Percentiles rank a stretch among this genome's conserved stretches.
Evolutionary conservation across 805 yeast genomes (phyloP).

Genomic region (Kodamaea kaohsiungensis): DNA sequence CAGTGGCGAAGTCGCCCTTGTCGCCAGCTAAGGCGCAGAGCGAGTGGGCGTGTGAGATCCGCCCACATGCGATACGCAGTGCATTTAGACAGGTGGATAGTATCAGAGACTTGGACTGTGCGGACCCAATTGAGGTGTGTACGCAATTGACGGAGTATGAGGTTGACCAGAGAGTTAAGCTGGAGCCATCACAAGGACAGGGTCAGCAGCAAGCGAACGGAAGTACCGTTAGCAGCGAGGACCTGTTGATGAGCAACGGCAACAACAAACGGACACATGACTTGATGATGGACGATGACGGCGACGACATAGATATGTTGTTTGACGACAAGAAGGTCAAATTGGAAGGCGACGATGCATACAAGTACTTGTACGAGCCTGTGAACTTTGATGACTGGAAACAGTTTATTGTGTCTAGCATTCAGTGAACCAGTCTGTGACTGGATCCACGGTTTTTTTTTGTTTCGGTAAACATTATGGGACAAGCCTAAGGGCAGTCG

Average conservation of each 20-base stretch:
- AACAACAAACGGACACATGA: slow-evolving; percentile 27
- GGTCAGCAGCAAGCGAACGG: slow-evolving; percentile 2
- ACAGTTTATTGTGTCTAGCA: slow-evolving; percentile 20
- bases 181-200: not conserved
- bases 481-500: not conserved
- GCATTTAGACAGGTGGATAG: slow-evolving; percentile 47
- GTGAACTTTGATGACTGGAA: slow-evolving; percentile 40
- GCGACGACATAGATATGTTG: slow-evolving; percentile 34
- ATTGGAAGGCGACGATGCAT: slow-evolving; percentile 18
- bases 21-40: slow-evolving; percentile 32
- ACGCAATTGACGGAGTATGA: slow-evolving; percentile 4
- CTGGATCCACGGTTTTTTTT: not conserved
- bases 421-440: slow-evolving; percentile 2
- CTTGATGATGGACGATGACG: slow-evolving; percentile 2
- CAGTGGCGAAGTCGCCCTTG: slow-evolving; percentile 33
- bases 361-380: slow-evolving; percentile 28
- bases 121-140: slow-evolving; percentile 14
- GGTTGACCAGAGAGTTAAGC: slow-evolving; percentile 2
- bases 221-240: slow-evolving; percentile 15
- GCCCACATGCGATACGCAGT: slow-evolving; percentile 44
- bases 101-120: slow-evolving; percentile 34
- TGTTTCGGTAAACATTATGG: not conserved
- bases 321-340: slow-evolving; percentile 39
- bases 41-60: slow-evolving; percentile 47
- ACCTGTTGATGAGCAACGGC: slow-evolving; percentile 2